A percentile compares a stretch with the other conserved stretches of the same genome.
phyloP scores from a whole-genome alignment of 805 yeast genomes.

The Tetrapisispora arboricola region DNA sequence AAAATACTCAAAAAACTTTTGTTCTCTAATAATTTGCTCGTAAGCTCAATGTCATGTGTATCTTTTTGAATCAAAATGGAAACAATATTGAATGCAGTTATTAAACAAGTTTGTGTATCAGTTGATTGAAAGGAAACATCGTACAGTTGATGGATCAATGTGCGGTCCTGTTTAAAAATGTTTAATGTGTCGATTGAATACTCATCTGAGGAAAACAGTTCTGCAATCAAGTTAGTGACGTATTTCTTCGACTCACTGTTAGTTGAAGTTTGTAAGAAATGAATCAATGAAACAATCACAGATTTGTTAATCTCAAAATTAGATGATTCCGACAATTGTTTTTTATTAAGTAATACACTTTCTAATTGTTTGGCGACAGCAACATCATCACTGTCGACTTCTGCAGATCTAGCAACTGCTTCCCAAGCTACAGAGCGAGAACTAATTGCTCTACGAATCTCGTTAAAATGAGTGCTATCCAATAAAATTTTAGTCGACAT shows the following conservation, averaged over 20 bases:
- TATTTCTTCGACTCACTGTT: conserved; percentile 23
- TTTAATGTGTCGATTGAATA: conserved; percentile 14
- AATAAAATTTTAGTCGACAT: conserved; percentile 26
- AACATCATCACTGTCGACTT: conserved; percentile 60
- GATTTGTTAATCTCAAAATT: conserved; percentile 7
- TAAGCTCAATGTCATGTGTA: conserved; percentile 13
- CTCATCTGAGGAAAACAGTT: conserved; percentile 18
- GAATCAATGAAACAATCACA: conserved; percentile 18
- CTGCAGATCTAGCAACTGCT: conserved; percentile 67
- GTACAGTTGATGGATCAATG: conserved; percentile 15
- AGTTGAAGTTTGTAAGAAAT: conserved; percentile 18
- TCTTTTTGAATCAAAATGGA: conserved; percentile 22
- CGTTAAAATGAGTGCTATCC: conserved; percentile 59
- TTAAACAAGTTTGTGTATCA: conserved; percentile 24
- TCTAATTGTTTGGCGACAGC: conserved; percentile 30
- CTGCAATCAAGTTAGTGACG: conserved; percentile 25
- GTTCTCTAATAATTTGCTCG: conserved; percentile 14
- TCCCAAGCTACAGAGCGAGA: conserved; percentile 88
- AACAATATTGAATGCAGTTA: conserved; percentile 26
- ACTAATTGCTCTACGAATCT: conserved; percentile 56
- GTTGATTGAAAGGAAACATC: conserved; percentile 17
- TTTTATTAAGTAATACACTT: conserved; percentile 24
- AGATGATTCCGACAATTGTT: conserved; percentile 18
- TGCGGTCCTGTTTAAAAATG: conserved; percentile 16
- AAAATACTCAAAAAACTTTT: conserved; percentile 17